Conservation (phyloP, 2,329 filamentous ascomycete species). For the Mycocentrospora acerina region DNA sequence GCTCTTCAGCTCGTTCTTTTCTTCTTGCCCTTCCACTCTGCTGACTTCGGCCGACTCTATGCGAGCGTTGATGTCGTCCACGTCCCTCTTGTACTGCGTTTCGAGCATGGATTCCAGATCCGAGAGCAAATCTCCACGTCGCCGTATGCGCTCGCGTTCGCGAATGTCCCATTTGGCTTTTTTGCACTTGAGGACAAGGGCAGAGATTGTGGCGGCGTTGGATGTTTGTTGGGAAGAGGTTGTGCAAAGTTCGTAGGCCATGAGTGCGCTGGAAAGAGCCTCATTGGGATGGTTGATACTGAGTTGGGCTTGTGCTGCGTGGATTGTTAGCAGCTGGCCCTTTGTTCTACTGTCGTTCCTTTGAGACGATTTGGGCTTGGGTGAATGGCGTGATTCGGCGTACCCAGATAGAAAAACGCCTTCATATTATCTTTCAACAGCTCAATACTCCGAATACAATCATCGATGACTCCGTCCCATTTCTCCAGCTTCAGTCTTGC, state of each 20-base stretch:
- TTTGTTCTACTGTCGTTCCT: too few species aligned
- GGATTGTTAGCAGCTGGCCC: conserved; percentile 19
- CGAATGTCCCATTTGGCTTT: conserved; percentile 80
- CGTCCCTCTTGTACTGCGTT: conserved; percentile 33
- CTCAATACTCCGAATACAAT: conserved; percentile 74
- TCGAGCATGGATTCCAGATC: conserved; percentile 56
- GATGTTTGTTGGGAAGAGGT: conserved; percentile 58
- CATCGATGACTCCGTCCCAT: conserved; percentile 74
- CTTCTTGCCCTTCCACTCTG: conserved; percentile 48
- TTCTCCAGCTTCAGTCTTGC: conserved; percentile 71
- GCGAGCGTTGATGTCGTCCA: conserved; percentile 43
- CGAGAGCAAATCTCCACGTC: conserved; percentile 59
- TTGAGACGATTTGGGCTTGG: not conserved
- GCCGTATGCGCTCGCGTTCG: conserved; percentile 63
- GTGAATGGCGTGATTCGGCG: conserved; percentile 7
- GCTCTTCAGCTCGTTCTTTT: conserved; percentile 48
- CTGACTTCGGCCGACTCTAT: conserved; percentile 42
- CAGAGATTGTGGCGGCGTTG: conserved; percentile 70
- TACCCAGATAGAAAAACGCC: conserved; percentile 72
- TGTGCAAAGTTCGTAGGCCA: conserved; percentile 72
- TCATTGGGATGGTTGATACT: conserved; percentile 69
- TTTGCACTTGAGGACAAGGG: conserved; percentile 75
- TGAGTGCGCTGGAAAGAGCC: conserved; percentile 68
- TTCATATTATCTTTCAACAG: conserved; percentile 72
- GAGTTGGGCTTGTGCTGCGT: conserved; percentile 73